Base-by-base conservation (phyloP, 1,284 basidiomycete genomes). In the Filobasidium uniguttulatum region DNA sequence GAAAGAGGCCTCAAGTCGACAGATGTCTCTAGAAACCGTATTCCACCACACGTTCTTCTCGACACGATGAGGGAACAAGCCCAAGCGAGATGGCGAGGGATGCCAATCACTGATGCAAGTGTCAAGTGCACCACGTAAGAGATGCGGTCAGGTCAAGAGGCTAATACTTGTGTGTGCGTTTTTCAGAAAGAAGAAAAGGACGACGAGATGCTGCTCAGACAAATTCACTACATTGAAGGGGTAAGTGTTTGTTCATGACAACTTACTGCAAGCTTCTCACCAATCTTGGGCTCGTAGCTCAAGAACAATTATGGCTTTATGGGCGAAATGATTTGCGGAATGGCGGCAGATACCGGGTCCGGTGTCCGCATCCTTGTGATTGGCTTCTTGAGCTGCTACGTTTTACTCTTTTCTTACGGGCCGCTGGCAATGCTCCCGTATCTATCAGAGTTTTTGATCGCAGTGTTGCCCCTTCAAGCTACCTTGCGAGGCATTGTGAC, bases 401-500 rank as follows among this genome's bases (percentile, higher is more conserved):
- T n/a, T 3, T 29, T 53, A 10, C 36, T 53, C 19, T 53, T 53
- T 23, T 22, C 33, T 19, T 50, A 49, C 28, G 52, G 52, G 6
- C 52, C 52, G n/a, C 52, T 38, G 12, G 43, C 48, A 14, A 20
- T 45, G 23, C 29, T 33, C 29, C 48, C 48, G 6, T 50, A 46
- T 26, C 52, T 53, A 14, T 46, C 44, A 30, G 52, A 53, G n/a
- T 50, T 53, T 22, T 12, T 53, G 9, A 35, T 36, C 2, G 44
- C 44, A 23, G 28, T 53, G 5, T 17, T 53, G 15, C 52, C 52
- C 2, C n/a, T 53, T 10, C 52, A 53, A 36, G 44, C 47, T 15
- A 49, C 43, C 15, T 29, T 49, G n/a, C 28, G 37, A 33, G 51
- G 51, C 26, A 33, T 53, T 17, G 20, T 53, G 4, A 25, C 85